These are phyloP conservation scores for Podospora appendiculata DNA, from an alignment of 495 filamentous ascomycete genomes.

Conservation along the genomic window DNA sequence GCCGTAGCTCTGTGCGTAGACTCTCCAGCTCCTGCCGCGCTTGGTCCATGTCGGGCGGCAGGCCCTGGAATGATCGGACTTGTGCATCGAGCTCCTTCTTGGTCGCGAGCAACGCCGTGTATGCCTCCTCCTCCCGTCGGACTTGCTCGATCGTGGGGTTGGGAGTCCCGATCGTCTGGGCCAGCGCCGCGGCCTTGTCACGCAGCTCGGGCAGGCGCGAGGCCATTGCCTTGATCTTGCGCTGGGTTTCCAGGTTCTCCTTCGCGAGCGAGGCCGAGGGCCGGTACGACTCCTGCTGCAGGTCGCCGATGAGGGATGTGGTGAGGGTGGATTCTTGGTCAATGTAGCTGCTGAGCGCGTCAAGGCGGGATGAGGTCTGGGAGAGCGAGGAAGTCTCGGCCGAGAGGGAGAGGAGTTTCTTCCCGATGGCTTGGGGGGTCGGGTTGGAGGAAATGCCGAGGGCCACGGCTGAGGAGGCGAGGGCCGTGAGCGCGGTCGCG, in stretches of 20 bases:
- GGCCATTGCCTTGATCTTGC: constrained; percentile 50
- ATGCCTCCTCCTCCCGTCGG: constrained; percentile 43
- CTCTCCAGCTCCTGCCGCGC: constrained; percentile 59
- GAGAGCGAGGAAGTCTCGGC: constrained; percentile 28
- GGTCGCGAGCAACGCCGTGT: constrained; percentile 38
- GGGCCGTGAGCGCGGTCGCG: constrained; percentile 28
- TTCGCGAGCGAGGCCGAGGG: constrained; percentile 43
- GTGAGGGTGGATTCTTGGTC: constrained; percentile 17
- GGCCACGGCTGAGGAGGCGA: constrained; percentile 30
- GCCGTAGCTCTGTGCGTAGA: constrained; percentile 51
- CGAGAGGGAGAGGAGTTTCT: constrained; percentile 29
- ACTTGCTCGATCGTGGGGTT: constrained; percentile 37
- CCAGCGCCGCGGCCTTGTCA: constrained; percentile 32
- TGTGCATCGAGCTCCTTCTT: constrained; percentile 52
- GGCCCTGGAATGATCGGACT: constrained; percentile 53
- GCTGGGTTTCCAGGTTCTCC: constrained; percentile 55
- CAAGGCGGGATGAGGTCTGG: constrained; percentile 33
- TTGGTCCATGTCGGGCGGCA: constrained; percentile 61
- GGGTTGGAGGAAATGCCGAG: constrained; percentile 24
- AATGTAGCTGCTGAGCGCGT: constrained; percentile 26
- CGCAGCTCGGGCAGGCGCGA: constrained; percentile 48
- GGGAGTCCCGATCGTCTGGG: constrained; percentile 12
- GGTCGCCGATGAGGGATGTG: constrained; percentile 17
- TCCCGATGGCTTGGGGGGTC: constrained; percentile 24
- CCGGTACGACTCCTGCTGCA: constrained; percentile 36